phyloP scores from a whole-genome alignment of 257 asterid species.

The Handroanthus guayacan region DNA sequence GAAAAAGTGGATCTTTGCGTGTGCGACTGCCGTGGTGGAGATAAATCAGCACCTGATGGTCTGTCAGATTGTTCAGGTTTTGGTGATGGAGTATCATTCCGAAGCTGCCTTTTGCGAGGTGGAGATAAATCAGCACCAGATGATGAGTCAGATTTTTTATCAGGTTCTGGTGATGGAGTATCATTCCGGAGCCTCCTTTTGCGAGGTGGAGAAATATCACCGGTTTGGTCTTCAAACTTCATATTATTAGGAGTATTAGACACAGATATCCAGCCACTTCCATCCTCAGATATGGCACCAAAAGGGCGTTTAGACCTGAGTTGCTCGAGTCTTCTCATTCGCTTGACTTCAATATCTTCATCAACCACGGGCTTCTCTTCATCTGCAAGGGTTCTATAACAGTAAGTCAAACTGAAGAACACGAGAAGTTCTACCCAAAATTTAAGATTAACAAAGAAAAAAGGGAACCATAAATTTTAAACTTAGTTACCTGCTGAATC shows the following conservation, averaged over 20 bases:
- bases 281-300: constrained; percentile 88
- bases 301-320: constrained; percentile 60
- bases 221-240: constrained; percentile 32
- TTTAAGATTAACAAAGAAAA: too few relatives aligned
- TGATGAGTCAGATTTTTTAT: constrained; percentile 29
- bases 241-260: constrained; percentile 38
- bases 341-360: constrained; percentile 86
- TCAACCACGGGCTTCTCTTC: constrained; percentile 87
- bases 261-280: constrained; percentile 91
- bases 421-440: background rate
- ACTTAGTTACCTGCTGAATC: constrained; percentile 59
- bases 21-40: constrained; percentile 47
- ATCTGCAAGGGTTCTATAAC: constrained; percentile 45
- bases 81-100: constrained; percentile 66
- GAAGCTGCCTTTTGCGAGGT: constrained; percentile 56
- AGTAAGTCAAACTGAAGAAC: constrained; percentile 29
- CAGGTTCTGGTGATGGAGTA: constrained; percentile 60
- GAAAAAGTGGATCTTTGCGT: constrained; percentile 38
- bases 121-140: constrained; percentile 52
- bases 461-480: background rate
- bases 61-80: constrained; percentile 37
- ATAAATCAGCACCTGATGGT: constrained; percentile 43
- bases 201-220: constrained; percentile 66
- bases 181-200: constrained; percentile 53
- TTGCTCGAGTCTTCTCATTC: constrained; percentile 78